Base-by-base conservation (phyloP, 179 eudicot species). In the Beta corolliflora region DNA sequence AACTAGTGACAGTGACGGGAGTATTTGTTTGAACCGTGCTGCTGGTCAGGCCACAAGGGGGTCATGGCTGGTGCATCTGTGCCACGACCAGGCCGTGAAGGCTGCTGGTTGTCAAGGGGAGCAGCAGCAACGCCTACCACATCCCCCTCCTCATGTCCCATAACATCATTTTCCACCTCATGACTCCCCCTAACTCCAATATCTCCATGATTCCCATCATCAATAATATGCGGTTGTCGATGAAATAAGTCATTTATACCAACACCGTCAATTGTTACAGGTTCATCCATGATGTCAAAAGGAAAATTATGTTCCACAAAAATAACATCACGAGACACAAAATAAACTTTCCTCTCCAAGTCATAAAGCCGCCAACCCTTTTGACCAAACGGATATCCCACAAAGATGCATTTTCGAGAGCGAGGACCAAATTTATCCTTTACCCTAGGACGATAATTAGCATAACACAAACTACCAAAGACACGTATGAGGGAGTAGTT, bases 391-490 rank as follows among this genome's bases (percentile, higher is more conserved):
- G 72, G 46, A 44, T 63, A 64, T 2, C 72, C 55, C 9, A 65
- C 9, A 13, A 64, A 65, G 3, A 46, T 10, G 12, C 61, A 66
- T 7, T 65, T 64, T 29, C n/a, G 73, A 66, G 44, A 8, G 2
- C 61, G 45, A 3, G 73, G n/a, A 65, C 54, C 59, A 52, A 77
- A 63, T 23, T 63, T 63, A 63, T 63, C 31, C 0, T 7, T 5
- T 0, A 63, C 5, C 6, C 67, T 7, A 0, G 67, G 67, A 1
- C 31, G 9, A 21, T 63, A 4, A 21, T 63, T 18, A 4, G 67
- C 67, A 66, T 64, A 79, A 71, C 81, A 79, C 0, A 71, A 23
- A 21, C 82, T 58, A 0, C 68, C 77, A 71, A 79, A 79, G 5
- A 69, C 14, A 21, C 67, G 64, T 11, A 79, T 1, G 5, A 15